phyloP scores from a whole-genome alignment of 352 stramenopile genomes.

The Elongisporangium senticosum region DNA sequence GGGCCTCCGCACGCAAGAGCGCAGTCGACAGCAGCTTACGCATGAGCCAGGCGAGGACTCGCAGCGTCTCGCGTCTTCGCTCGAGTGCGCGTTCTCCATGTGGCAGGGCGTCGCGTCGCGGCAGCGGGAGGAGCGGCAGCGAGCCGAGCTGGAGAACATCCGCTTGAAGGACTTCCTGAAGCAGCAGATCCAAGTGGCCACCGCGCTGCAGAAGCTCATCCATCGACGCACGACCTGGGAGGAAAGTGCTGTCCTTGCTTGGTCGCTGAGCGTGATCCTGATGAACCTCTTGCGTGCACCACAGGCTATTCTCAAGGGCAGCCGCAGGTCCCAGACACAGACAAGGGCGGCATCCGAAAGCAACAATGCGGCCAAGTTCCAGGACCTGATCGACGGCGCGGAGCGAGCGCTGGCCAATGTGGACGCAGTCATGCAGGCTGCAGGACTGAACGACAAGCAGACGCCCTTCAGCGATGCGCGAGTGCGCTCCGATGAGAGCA shows the following conservation, averaged over 20 bases:
- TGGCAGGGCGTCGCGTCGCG: slow-evolving; percentile 7
- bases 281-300: too few species aligned
- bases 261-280: too few species aligned
- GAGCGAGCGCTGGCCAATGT: slow-evolving; percentile 28
- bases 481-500: slow-evolving; percentile 12
- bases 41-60: neutral
- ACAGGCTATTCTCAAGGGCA: neutral
- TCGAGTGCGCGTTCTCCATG: slow-evolving; percentile 1
- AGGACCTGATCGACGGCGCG: slow-evolving; percentile 3
- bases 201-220: slow-evolving; percentile 31
- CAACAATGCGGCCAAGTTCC: slow-evolving; percentile 21
- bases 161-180: slow-evolving; percentile 8
- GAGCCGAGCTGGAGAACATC: slow-evolving; percentile 7
- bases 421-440: slow-evolving; percentile 45
- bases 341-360: neutral
- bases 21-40: neutral
- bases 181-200: slow-evolving; percentile 26
- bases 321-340: neutral
- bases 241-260: too few species aligned
- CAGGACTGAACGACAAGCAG: slow-evolving; percentile 37
- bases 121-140: slow-evolving; percentile 1
- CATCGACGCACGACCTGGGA: neutral
- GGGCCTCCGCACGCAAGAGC: neutral
- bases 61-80: too few species aligned
- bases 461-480: slow-evolving; percentile 41